Conservation (phyloP, 768 basidiomycete genomes). For the Chalciporus piperatus region DNA sequence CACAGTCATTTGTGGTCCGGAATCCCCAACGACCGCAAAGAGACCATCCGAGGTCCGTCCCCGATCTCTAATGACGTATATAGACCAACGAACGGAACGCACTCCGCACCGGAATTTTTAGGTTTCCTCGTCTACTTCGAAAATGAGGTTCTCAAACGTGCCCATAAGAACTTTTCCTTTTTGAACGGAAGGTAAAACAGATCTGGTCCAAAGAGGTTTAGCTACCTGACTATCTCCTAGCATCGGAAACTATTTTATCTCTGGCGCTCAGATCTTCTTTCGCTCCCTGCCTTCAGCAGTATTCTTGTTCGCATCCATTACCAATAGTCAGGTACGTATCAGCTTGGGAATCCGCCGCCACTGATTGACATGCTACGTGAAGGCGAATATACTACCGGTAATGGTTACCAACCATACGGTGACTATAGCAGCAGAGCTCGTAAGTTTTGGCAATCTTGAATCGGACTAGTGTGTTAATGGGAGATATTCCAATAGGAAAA, state of each 20-base stretch:
- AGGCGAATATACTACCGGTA: conserved; percentile 82
- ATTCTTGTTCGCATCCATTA: conserved; percentile 90
- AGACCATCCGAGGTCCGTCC: conserved; percentile 76
- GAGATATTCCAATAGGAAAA: conserved; percentile 51
- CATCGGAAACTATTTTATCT: conserved; percentile 89
- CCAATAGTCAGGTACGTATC: conserved; percentile 60
- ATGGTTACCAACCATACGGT: conserved; percentile 94
- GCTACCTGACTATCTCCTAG: conserved; percentile 33
- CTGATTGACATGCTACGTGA: conserved; percentile 17
- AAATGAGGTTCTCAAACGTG: conserved; percentile 78
- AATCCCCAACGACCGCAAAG: conserved; percentile 87
- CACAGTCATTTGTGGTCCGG: conserved; percentile 76
- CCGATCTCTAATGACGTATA: background rate
- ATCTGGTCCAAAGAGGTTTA: background rate
- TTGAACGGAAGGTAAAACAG: conserved; percentile 72
- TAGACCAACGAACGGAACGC: background rate
- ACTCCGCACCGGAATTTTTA: conserved; percentile 27
- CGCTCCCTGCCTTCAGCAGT: conserved; percentile 91
- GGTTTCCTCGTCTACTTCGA: conserved; percentile 95
- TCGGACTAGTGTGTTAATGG: conserved; percentile 37
- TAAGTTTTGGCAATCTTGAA: conserved; percentile 44
- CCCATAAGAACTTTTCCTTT: conserved; percentile 94
- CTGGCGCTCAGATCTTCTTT: conserved; percentile 87
- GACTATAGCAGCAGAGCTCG: conserved; percentile 91
- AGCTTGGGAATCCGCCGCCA: conserved; percentile 11